Conservation (phyloP, 2,329 filamentous ascomycete genomes). For the Thermothelomyces thermophilus region DNA sequence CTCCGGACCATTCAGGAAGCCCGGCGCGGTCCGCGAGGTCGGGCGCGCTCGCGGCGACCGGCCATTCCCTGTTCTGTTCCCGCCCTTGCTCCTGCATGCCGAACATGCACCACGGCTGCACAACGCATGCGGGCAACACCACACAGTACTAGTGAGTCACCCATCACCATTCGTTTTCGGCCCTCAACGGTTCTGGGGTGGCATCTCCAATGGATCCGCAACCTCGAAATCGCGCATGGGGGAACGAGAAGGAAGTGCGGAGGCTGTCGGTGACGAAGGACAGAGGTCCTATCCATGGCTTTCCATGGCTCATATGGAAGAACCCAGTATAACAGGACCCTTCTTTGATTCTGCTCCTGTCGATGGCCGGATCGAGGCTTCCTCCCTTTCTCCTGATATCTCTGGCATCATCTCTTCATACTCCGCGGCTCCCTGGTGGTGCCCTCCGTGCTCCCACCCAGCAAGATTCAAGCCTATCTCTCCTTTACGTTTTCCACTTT, state of each 20-base stretch:
- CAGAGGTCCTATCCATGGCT: not conserved
- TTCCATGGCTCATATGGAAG: not conserved
- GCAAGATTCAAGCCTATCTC: conserved; percentile 3
- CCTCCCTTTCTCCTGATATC: conserved; percentile 14
- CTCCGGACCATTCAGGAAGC: conserved; percentile 22
- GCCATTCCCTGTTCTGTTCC: conserved; percentile 4
- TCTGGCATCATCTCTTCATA: conserved; percentile 5
- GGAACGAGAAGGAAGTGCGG: conserved; percentile 9
- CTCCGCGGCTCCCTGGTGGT: conserved; percentile 9
- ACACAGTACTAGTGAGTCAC: conserved; percentile 31
- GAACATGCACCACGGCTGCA: conserved; percentile 16
- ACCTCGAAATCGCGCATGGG: conserved; percentile 17
- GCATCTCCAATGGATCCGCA: conserved; percentile 13
- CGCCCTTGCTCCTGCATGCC: conserved; percentile 17
- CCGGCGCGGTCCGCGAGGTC: conserved; percentile 23
- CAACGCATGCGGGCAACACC: conserved; percentile 8
- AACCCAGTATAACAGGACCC: conserved; percentile 15
- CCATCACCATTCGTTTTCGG: conserved; percentile 27
- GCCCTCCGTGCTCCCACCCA: conserved; percentile 3
- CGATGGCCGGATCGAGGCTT: conserved; percentile 10
- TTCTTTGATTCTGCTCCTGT: conserved; percentile 11
- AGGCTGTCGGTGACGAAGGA: conserved; percentile 2
- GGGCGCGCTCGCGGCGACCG: conserved; percentile 19
- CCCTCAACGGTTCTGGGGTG: conserved; percentile 19
- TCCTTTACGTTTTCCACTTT: not conserved